Evolutionary conservation across 371 early-diverging fungal genomes (phyloP), one percentile per base, ranked within the genome.

Genomic region (Mucor mucedo): DNA sequence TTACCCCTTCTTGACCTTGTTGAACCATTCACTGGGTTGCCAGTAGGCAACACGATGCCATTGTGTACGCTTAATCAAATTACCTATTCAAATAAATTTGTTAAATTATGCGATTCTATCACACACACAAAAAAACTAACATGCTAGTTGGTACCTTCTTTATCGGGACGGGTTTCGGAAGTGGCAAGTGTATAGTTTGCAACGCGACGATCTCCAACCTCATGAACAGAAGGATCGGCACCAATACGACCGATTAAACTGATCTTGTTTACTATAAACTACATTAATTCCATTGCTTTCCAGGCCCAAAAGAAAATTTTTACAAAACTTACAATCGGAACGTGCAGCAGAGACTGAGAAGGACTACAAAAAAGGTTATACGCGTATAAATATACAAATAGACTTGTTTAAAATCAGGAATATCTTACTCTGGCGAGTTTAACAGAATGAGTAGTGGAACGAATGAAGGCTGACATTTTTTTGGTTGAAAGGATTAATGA

Each of bases 11-110:
- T 83, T 82, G 39, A 86, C 71, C 33, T 77, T 74, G 7, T 71
- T 75, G 40, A 84, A 70, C 75, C 75, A 83, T 2, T 77, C 65
- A 42, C 70, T 70, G 38, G 74, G 60, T 42, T 77, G 69, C 85
- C 85, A 86, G 5, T 77, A 77, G 14, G 71, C 65, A 63, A 86
- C 67, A 41, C 84, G 84, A 62, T 86, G 87, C 87, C 87, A 86
- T 65, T 86, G 87, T 13, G 87, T 86, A 28, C 77, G 78, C 68
- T 84, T 82, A 61, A 86, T 68, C 56, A 82, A 56, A 64, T 84
- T 82, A 45, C 83, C 87, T 86, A 70, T 13, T 4, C 16, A 58
- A 28, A 11, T 13, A 47, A 38, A 21, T 58, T 9, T 28, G 47
- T 13, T 21, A 48, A 13, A 38, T 21, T 10, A 21, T 58, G 10